phyloP scores from a whole-genome alignment of 2,329 filamentous ascomycete species.

The Colletotrichum plurivorum region DNA sequence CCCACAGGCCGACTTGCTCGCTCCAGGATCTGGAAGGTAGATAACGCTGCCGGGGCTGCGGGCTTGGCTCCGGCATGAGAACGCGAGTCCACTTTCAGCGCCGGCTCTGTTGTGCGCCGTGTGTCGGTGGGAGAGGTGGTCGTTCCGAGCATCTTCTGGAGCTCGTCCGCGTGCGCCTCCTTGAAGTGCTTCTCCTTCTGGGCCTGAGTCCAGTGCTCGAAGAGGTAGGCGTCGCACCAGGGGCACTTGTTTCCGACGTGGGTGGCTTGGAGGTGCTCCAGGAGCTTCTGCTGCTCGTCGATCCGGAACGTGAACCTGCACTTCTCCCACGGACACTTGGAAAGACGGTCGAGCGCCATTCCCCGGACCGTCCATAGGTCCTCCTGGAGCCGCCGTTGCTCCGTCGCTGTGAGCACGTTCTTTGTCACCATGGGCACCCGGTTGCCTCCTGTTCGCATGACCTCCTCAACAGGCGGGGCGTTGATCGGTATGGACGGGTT shows the following conservation, averaged over 20 bases:
- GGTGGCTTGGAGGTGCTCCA: constrained; percentile 51
- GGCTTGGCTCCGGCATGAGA: no score
- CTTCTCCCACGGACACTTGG: constrained; percentile 54
- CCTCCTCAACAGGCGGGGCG: constrained; percentile 51
- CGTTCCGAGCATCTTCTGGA: constrained; percentile 33
- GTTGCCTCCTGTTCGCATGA: constrained; percentile 52
- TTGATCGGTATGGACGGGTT: constrained; percentile 54
- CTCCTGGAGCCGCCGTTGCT: constrained; percentile 54
- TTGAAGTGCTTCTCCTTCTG: constrained; percentile 49
- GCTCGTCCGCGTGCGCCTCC: constrained; percentile 46
- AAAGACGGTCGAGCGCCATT: constrained; percentile 51
- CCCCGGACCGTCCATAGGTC: constrained; percentile 52
- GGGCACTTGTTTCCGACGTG: constrained; percentile 53
- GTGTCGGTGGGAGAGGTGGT: not conserved
- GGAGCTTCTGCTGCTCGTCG: constrained; percentile 48
- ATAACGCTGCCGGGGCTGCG: not conserved
- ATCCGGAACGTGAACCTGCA: constrained; percentile 54
- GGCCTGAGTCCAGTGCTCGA: constrained; percentile 46
- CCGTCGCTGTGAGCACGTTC: constrained; percentile 56
- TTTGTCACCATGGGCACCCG: constrained; percentile 54
- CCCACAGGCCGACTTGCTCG: constrained; percentile 21
- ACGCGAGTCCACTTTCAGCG: no score
- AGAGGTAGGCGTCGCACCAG: constrained; percentile 53
- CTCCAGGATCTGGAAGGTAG: constrained; percentile 20
- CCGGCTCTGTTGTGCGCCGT: not conserved